phyloP scores from a whole-genome alignment of 2,329 filamentous ascomycete genomes.

The Sclerotinia minor region DNA sequence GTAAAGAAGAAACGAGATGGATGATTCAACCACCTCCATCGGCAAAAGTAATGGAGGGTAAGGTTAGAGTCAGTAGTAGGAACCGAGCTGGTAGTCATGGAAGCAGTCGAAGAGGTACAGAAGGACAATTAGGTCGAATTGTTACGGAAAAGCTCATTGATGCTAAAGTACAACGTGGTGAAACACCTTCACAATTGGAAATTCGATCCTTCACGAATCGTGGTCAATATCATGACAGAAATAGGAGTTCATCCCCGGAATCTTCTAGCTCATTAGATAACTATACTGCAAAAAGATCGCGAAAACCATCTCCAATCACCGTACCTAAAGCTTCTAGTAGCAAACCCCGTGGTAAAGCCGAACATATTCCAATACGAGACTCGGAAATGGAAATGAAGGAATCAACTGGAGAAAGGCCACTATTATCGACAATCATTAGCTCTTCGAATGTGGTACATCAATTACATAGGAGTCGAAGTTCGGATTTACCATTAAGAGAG shows the following conservation, averaged over 20 bases:
- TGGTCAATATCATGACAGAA: conserved; percentile 30
- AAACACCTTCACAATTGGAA: conserved; percentile 35
- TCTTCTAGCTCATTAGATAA: conserved; percentile 32
- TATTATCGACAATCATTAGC: conserved; percentile 34
- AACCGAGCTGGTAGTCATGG: conserved; percentile 43
- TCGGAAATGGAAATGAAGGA: conserved; percentile 32
- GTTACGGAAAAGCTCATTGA: conserved; percentile 39
- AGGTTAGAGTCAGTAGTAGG: conserved; percentile 66
- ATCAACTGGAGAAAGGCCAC: conserved; percentile 26
- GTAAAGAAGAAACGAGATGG: conserved; percentile 74
- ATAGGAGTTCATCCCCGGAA: conserved; percentile 31
- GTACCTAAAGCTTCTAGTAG: conserved; percentile 24
- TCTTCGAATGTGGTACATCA: conserved; percentile 32
- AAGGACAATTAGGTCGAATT: conserved; percentile 21
- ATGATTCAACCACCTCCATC: conserved; percentile 92
- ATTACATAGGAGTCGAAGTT: conserved; percentile 5
- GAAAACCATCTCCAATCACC: conserved; percentile 36
- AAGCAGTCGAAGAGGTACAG: conserved; percentile 47
- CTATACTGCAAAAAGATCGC: conserved; percentile 29
- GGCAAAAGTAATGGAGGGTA: conserved; percentile 88
- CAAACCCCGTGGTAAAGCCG: conserved; percentile 30
- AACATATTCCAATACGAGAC: conserved; percentile 35
- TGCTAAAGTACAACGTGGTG: conserved; percentile 38
- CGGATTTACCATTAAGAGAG: conserved; percentile 16
- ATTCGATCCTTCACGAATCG: conserved; percentile 28